Evolutionary conservation across 805 yeast genomes (phyloP).

Genomic region (Ogataea ganodermae): DNA sequence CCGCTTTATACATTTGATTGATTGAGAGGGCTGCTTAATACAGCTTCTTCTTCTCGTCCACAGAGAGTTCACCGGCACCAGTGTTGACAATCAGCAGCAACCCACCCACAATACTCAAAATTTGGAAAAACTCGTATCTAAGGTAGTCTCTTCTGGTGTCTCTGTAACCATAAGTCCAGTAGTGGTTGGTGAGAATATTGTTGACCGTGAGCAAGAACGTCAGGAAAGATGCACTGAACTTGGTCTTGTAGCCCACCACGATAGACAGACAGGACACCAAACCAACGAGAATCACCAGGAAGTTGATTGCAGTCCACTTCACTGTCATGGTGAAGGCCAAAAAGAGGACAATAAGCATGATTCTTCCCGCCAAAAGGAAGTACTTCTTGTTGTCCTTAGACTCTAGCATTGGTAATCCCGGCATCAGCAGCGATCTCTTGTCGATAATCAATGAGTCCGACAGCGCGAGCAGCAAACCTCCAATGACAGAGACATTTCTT

Average conservation of each 20-base stretch:
- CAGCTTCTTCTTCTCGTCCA: slow-evolving; percentile 94
- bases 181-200: slow-evolving; percentile 80
- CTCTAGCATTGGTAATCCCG: slow-evolving; percentile 76
- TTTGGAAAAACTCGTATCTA: slow-evolving; percentile 93
- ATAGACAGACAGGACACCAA: slow-evolving; percentile 71
- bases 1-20: background rate
- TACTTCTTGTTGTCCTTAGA: slow-evolving; percentile 76
- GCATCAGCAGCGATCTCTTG: slow-evolving; percentile 63
- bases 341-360: slow-evolving; percentile 80
- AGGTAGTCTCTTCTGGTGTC: slow-evolving; percentile 84
- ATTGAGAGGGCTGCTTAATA: slow-evolving; percentile 45
- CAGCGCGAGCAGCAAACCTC: slow-evolving; percentile 85
- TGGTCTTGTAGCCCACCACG: slow-evolving; percentile 90
- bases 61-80: slow-evolving; percentile 92
- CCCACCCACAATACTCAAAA: slow-evolving; percentile 93
- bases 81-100: slow-evolving; percentile 86
- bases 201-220: slow-evolving; percentile 72
- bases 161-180: slow-evolving; percentile 75
- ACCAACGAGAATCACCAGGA: slow-evolving; percentile 68
- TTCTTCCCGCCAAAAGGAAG: slow-evolving; percentile 83
- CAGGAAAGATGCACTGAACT: slow-evolving; percentile 73
- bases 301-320: slow-evolving; percentile 66
- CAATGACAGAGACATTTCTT: slow-evolving; percentile 86
- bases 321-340: slow-evolving; percentile 80
- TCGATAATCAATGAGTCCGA: slow-evolving; percentile 83